A percentile compares a stretch with the other conserved stretches of the same genome.
These are phyloP conservation scores for Aspergillus proliferans DNA, from an alignment of 2,329 filamentous ascomycete genomes.

Conservation along the genomic window DNA sequence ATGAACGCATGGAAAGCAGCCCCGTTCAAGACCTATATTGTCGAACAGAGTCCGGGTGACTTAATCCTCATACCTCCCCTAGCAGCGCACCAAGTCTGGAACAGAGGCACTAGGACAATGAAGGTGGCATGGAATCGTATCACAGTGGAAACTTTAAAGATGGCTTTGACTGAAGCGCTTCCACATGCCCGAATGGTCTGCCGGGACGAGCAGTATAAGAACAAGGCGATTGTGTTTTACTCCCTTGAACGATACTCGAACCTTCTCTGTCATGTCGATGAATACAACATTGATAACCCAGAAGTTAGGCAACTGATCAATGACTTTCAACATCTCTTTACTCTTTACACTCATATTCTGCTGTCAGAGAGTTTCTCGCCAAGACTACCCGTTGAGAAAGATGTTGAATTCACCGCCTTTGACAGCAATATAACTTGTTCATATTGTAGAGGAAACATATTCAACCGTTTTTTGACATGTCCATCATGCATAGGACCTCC, in stretches of 20 bases:
- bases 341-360: constrained; percentile 70
- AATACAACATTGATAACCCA: constrained; percentile 39
- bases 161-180: constrained; percentile 79
- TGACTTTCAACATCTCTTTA: constrained; percentile 77
- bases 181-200: constrained; percentile 87
- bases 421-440: constrained; percentile 92
- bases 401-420: constrained; percentile 70
- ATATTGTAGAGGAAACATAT: constrained; percentile 93
- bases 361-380: constrained; percentile 79
- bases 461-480: constrained; percentile 93
- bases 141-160: constrained; percentile 80
- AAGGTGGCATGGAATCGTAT: constrained; percentile 98
- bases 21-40: constrained; percentile 84
- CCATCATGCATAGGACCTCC: constrained; percentile 68
- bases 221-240: constrained; percentile 91
- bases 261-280: constrained; percentile 53
- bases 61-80: constrained; percentile 90
- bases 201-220: constrained; percentile 97
- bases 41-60: constrained; percentile 84
- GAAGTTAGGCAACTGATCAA: constrained; percentile 65
- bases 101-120: constrained; percentile 88
- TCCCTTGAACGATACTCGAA: constrained; percentile 71
- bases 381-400: constrained; percentile 55
- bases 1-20: constrained; percentile 93
- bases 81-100: constrained; percentile 97